Conservation (phyloP, 768 basidiomycete genomes). For the Leccinum olivaceopallidum region DNA sequence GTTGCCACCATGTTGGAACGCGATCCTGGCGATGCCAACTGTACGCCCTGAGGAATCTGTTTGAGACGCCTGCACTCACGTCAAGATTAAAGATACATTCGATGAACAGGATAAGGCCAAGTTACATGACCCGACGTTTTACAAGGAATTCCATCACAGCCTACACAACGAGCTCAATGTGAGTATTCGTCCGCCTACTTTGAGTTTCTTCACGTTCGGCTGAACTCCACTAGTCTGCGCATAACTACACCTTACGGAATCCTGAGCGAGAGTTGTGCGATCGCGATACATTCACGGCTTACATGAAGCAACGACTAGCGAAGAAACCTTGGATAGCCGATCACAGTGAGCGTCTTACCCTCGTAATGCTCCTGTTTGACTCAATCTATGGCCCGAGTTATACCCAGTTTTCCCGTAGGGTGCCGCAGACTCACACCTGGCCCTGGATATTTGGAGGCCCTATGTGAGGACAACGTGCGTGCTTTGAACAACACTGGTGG, state of each 20-base stretch:
- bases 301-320: conserved; percentile 51
- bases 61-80: background rate
- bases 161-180: background rate
- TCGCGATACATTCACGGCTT: conserved; percentile 38
- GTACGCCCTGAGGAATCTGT: conserved; percentile 25
- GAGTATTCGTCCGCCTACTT: background rate
- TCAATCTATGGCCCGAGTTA: conserved; percentile 25
- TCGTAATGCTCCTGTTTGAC: background rate
- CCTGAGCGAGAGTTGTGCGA: conserved; percentile 33
- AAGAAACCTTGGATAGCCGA: conserved; percentile 53
- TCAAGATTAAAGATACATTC: background rate
- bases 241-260: conserved; percentile 43
- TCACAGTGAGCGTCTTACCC: background rate
- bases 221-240: conserved; percentile 23
- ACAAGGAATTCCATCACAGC: background rate
- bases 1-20: background rate
- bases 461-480: conserved; percentile 56
- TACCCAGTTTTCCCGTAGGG: conserved; percentile 56
- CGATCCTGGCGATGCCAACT: conserved; percentile 35
- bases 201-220: background rate
- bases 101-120: background rate
- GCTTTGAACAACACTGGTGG: background rate
- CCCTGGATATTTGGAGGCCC: conserved; percentile 65
- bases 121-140: background rate
- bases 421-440: conserved; percentile 70